Conservation (phyloP, 2,329 filamentous ascomycete species). For the Fusarium avenaceum region DNA sequence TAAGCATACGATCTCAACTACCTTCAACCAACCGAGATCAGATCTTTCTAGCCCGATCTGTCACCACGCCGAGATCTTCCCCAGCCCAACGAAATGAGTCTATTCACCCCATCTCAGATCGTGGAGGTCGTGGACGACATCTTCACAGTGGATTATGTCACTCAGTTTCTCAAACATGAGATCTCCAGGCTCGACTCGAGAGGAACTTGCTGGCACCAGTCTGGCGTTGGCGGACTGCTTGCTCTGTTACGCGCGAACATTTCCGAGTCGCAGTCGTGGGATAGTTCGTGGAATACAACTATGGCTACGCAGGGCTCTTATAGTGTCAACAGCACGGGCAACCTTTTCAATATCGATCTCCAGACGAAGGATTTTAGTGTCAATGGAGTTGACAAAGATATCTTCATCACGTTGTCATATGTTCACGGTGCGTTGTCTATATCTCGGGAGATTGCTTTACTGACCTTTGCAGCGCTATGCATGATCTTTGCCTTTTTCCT, state of each 20-base stretch:
- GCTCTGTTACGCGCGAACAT: not conserved
- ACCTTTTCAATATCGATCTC: not conserved
- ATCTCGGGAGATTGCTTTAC: accelerated
- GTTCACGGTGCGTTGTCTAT: not conserved
- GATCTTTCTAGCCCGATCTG: not conserved
- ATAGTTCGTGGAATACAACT: not conserved
- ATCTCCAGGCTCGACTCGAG: slow-evolving; percentile 1
- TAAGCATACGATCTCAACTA: not conserved
- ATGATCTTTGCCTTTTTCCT: slow-evolving; percentile 18
- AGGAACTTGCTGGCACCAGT: slow-evolving; percentile 21
- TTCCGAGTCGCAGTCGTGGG: slow-evolving; percentile 1
- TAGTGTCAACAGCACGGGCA: slow-evolving; percentile 1
- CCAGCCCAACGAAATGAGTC: not conserved
- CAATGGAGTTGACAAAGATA: slow-evolving; percentile 16
- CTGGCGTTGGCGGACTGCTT: slow-evolving; percentile 9
- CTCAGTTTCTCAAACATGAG: slow-evolving; percentile 16
- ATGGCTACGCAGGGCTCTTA: not conserved
- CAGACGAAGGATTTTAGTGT: slow-evolving; percentile 1
- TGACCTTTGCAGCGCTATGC: not conserved
- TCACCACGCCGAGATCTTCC: not conserved
- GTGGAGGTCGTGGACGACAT: not conserved
- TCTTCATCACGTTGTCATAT: slow-evolving; percentile 7
- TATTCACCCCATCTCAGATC: not conserved
- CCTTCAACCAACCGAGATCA: too few species aligned
- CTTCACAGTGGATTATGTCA: not conserved